These are phyloP conservation scores for Trichoderma brevicompactum DNA, from an alignment of 2,329 filamentous ascomycete species.

Conservation along the genomic window DNA sequence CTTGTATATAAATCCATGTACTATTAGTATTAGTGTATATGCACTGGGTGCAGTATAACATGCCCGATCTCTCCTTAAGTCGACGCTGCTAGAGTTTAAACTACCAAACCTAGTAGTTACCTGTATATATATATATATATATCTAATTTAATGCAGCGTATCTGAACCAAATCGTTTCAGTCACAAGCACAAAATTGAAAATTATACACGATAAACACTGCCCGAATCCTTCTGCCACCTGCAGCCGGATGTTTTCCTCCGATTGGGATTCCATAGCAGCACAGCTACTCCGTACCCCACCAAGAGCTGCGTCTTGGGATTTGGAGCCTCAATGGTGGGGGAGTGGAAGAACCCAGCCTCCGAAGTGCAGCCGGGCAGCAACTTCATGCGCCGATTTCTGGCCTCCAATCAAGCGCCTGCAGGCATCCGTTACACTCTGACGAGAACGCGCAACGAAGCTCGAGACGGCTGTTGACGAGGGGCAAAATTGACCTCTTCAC, in stretches of 20 bases:
- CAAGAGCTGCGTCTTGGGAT: slow-evolving; percentile 4
- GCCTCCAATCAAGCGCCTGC: slow-evolving; percentile 20
- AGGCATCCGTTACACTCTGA: slow-evolving; percentile 4
- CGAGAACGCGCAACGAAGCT: slow-evolving; percentile 19
- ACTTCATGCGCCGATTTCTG: slow-evolving; percentile 25
- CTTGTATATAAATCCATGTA: slow-evolving; percentile 15
- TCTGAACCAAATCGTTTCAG: not conserved
- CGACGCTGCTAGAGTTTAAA: too few species aligned
- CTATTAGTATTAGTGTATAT: not conserved
- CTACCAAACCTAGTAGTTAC: too few species aligned
- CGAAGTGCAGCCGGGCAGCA: slow-evolving; percentile 34
- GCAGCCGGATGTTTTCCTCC: not conserved
- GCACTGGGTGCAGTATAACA: not conserved
- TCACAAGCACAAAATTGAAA: too few species aligned
- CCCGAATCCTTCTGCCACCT: not conserved
- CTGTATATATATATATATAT: too few species aligned
- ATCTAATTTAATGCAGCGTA: not conserved
- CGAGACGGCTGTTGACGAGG: slow-evolving; percentile 17
- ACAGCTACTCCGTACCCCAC: slow-evolving; percentile 18
- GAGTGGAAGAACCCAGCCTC: slow-evolving; percentile 31
- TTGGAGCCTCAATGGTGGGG: slow-evolving; percentile 16
- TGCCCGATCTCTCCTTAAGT: too few species aligned
- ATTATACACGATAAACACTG: not conserved
- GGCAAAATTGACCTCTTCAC: not conserved
- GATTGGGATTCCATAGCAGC: not conserved